phyloP scores from a whole-genome alignment of 805 yeast species.

The Saccharomycopsis fodiens region DNA sequence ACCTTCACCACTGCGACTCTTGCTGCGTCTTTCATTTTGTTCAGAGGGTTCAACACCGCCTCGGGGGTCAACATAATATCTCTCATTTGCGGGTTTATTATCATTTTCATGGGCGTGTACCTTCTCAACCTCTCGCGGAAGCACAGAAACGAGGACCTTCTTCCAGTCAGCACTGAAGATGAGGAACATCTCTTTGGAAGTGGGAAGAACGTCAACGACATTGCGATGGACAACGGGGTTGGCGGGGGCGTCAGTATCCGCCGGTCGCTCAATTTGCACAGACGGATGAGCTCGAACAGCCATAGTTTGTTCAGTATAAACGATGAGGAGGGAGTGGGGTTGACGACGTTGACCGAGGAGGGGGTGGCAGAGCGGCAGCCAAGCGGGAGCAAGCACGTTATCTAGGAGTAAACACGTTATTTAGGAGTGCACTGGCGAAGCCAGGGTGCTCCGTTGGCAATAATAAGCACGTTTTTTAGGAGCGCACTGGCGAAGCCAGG shows the following conservation, averaged over 20 bases:
- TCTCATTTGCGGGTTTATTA: conserved; percentile 74
- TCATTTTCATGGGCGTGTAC: conserved; percentile 83
- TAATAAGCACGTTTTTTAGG: too few relatives aligned
- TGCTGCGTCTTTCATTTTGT: conserved; percentile 77
- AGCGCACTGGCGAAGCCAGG: too few relatives aligned
- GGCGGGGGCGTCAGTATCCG: conserved; percentile 43
- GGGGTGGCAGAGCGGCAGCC: too few relatives aligned
- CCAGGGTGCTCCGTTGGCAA: too few relatives aligned
- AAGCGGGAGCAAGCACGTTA: too few relatives aligned
- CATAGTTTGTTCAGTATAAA: conserved; percentile 22
- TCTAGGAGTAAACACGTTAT: conserved; percentile 9
- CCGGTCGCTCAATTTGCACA: conserved; percentile 19
- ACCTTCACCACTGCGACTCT: conserved; percentile 86
- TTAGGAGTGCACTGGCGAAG: too few relatives aligned
- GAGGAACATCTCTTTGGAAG: conserved; percentile 25
- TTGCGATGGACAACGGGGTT: conserved; percentile 78
- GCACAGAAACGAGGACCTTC: conserved; percentile 40
- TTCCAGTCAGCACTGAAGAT: conserved; percentile 17
- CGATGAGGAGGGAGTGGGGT: conserved; percentile 29
- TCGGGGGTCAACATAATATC: conserved; percentile 74
- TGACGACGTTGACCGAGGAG: conserved; percentile 28
- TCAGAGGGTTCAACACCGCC: conserved; percentile 81
- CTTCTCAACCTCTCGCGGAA: conserved; percentile 71
- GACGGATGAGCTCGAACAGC: conserved; percentile 16
- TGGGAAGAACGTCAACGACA: conserved; percentile 48